phyloP scores from a whole-genome alignment of 176 grass and related monocot genomes.

The Triticum timopheevii region DNA sequence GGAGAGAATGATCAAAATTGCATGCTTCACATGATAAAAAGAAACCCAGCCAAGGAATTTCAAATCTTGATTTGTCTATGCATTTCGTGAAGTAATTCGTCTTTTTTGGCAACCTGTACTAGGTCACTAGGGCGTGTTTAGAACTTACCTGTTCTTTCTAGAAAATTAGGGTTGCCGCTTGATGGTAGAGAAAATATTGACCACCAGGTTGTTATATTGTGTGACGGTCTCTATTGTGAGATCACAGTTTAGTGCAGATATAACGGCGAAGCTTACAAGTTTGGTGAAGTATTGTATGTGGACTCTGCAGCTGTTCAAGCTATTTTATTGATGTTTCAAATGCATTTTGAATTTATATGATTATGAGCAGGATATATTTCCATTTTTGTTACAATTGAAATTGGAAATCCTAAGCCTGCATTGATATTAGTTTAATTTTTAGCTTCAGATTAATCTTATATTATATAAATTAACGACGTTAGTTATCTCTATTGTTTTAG shows the following conservation, averaged over 20 bases:
- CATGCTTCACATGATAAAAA: neutral
- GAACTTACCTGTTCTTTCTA: too few species aligned
- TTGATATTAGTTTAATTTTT: neutral
- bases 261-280: neutral
- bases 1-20: neutral
- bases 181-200: neutral
- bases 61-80: too few species aligned
- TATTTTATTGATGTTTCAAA: neutral
- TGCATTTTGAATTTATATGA: neutral
- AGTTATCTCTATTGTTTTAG: neutral
- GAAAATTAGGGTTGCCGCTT: too few species aligned
- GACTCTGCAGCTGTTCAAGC: too few species aligned
- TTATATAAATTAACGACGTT: neutral
- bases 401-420: neutral
- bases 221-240: neutral
- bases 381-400: neutral
- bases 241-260: neutral
- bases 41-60: too few species aligned
- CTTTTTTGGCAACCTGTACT: too few species aligned
- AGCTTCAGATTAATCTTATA: neutral
- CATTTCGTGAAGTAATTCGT: too few species aligned
- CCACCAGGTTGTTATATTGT: neutral
- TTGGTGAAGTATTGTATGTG: neutral
- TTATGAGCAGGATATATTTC: neutral
- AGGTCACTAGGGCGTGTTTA: too few species aligned